Base-by-base conservation (phyloP, 257 asterid species). In the Salvia rosmarinus region DNA sequence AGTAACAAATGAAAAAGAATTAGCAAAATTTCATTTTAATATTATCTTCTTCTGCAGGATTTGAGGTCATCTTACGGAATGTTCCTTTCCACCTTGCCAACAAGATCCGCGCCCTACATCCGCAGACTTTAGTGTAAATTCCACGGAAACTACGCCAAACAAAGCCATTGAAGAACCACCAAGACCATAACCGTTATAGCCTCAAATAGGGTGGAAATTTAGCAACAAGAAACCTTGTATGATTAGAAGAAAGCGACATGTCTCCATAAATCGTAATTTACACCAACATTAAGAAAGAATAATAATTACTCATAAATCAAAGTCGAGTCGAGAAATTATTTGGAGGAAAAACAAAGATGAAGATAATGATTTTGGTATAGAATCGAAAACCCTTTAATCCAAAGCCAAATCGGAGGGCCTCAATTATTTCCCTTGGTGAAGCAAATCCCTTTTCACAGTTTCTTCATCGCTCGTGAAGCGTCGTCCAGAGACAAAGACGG, bases 401-500 rank as follows among this genome's bases (percentile, higher is more conserved):
- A 49, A 56, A 62, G 30, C 42, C 52, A 62, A 72, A 62, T 78
- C 73, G 44, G 44, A 72, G 59, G 25, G 23, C 43, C 37, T 51
- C 73, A 47, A 72, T 28, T 61, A 3, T 28, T 61, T 6, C 11
- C 37, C 47, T 13, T 66, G 30, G 42, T 30, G 30, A 25, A 25
- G 30, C 30, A 25, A 25, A 25, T 25, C 30, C 72, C 55, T 57
- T 25, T 28, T 62, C 60, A 55, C 14, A 75, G 43, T 21, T 32
- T 74, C 72, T 57, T 47, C 75, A 51, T 86, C 84, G 79, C 32
- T 49, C 75, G 46, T 86, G 71, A 85, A 83, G 83, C 87, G 80
- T 0, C 94, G 62, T 88, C 94, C 58, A 88, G 64, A 88, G 86
- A 64, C 90, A 88, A n/a, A n/a, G n/a, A 77, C 94, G 85, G 71